These are phyloP conservation scores for Ceratocystis eucalypticola DNA, from an alignment of 2,329 filamentous ascomycete genomes.

Conservation along the genomic window DNA sequence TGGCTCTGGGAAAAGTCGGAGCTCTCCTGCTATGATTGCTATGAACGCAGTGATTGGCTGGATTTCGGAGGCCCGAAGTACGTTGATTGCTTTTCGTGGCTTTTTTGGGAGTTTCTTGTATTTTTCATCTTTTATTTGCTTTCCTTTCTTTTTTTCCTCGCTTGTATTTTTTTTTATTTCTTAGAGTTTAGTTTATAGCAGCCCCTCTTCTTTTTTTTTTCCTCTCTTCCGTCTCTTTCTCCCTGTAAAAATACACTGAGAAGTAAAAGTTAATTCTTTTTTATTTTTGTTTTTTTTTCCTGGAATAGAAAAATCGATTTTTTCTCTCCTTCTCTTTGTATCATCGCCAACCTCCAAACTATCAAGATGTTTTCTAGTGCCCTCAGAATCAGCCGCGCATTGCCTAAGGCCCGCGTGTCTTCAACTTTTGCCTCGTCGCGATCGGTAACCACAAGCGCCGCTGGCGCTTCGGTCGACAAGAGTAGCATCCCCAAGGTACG, in stretches of 20 bases:
- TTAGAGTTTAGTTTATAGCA: neutral
- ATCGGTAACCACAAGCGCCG: conserved; percentile 88
- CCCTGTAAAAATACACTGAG: neutral
- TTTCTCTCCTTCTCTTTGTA: conserved; percentile 8
- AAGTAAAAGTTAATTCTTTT: neutral
- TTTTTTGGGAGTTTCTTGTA: neutral
- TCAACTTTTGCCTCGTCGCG: conserved; percentile 43
- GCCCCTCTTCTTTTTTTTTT: conserved; percentile 14
- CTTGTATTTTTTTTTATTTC: neutral
- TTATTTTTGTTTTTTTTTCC: conserved; percentile 6
- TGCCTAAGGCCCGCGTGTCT: conserved; percentile 39
- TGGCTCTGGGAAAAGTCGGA: neutral
- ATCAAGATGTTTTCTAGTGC: conserved; percentile 56
- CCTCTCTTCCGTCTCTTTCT: neutral
- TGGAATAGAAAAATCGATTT: neutral
- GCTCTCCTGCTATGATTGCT: neutral
- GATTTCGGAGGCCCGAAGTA: too few species aligned
- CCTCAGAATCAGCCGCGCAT: conserved; percentile 47
- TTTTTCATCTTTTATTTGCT: neutral
- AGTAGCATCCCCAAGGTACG: conserved; percentile 39
- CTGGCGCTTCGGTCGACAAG: conserved; percentile 78
- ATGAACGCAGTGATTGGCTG: neutral
- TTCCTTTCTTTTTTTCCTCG: neutral
- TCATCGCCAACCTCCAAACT: neutral
- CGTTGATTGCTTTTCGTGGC: neutral